Conservation (phyloP, 768 basidiomycete species). For the Tricholoma hemisulphureum region DNA sequence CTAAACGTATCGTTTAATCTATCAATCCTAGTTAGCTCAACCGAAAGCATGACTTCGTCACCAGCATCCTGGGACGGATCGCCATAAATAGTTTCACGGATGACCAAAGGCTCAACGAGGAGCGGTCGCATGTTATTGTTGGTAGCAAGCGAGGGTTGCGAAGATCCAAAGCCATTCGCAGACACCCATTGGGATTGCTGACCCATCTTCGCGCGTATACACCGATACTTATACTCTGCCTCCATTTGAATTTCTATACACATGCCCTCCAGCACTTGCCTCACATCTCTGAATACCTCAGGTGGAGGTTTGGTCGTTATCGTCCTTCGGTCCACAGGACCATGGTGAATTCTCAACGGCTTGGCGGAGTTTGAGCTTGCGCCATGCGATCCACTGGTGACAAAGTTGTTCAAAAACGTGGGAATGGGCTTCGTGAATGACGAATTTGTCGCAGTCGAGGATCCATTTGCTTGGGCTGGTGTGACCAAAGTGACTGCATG, state of each 20-base stretch:
- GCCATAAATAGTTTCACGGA: conserved; percentile 67
- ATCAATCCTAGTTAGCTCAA: conserved; percentile 90
- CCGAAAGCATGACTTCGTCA: conserved; percentile 94
- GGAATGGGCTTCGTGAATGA: conserved; percentile 45
- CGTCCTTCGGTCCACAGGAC: conserved; percentile 86
- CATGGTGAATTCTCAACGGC: conserved; percentile 77
- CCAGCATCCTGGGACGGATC: conserved; percentile 80
- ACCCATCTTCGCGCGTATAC: conserved; percentile 84
- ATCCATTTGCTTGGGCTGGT: conserved; percentile 11
- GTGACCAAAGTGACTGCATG: conserved; percentile 3
- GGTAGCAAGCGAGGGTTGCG: conserved; percentile 44
- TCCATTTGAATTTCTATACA: conserved; percentile 87
- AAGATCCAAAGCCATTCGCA: conserved; percentile 29
- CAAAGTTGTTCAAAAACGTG: conserved; percentile 49
- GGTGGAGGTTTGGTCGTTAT: conserved; percentile 82
- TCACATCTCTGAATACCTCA: conserved; percentile 85
- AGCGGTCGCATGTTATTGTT: conserved; percentile 48
- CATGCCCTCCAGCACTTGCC: conserved; percentile 79
- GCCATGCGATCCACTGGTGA: conserved; percentile 39
- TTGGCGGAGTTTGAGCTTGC: conserved; percentile 31
- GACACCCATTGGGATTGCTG: conserved; percentile 86
- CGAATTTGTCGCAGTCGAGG: conserved; percentile 40
- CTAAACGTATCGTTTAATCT: conserved; percentile 88
- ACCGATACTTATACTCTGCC: conserved; percentile 87
- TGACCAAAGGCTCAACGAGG: conserved; percentile 41